These are phyloP conservation scores for Dendrostoma leiphaemia DNA, from an alignment of 2,329 filamentous ascomycete genomes.

Conservation along the genomic window DNA sequence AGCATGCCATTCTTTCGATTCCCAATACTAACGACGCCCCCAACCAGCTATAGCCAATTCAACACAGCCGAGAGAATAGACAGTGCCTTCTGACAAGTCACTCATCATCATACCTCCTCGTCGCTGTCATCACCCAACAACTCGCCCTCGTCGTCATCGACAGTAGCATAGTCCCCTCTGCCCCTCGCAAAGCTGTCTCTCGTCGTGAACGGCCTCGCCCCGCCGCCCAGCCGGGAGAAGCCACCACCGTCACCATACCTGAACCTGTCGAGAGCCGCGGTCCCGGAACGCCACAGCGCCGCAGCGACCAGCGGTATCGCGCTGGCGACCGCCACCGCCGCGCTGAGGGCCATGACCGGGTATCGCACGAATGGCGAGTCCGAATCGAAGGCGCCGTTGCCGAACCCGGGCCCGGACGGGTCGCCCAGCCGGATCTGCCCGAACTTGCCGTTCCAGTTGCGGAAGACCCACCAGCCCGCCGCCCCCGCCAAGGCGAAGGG, in stretches of 20 bases:
- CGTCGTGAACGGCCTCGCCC: conserved; percentile 74
- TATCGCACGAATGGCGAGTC: conserved; percentile 79
- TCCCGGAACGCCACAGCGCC: conserved; percentile 68
- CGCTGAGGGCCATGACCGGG: conserved; percentile 72
- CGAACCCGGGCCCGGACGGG: conserved; percentile 29
- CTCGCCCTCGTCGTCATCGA: conserved; percentile 93
- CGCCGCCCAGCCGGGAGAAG: conserved; percentile 52
- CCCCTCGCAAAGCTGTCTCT: conserved; percentile 85
- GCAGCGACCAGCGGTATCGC: conserved; percentile 69
- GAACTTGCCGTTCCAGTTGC: conserved; percentile 84
- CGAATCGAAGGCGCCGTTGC: conserved; percentile 54
- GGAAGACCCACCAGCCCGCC: conserved; percentile 82
- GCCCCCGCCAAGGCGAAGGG: conserved; percentile 70
- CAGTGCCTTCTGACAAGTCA: background rate
- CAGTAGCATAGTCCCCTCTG: conserved; percentile 80
- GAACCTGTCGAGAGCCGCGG: conserved; percentile 48
- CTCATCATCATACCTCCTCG: conserved; percentile 64
- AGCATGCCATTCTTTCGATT: background rate
- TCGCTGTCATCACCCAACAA: conserved; percentile 90
- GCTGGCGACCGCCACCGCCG: conserved; percentile 56
- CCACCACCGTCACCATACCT: conserved; percentile 35
- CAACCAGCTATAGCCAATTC: background rate
- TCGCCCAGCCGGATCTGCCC: conserved; percentile 91
- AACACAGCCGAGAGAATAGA: background rate
- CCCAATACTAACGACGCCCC: background rate